Percentiles rank a stretch among this genome's conserved stretches.
Conservation (phyloP, 2,329 filamentous ascomycete species). For the Penicillium sp. region DNA sequence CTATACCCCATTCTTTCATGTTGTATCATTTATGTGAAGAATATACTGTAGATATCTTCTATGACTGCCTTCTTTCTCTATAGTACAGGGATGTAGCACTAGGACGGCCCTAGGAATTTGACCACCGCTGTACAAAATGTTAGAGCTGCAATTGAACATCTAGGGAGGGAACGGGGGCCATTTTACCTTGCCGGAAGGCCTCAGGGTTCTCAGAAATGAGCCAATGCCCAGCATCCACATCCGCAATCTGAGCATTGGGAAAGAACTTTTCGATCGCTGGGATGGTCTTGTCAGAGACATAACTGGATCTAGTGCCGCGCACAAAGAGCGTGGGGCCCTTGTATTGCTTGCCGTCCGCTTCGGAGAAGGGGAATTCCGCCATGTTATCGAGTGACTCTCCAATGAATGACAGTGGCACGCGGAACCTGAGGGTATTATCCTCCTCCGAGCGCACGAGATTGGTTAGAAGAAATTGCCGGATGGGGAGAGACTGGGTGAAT, state of each 20-base stretch:
- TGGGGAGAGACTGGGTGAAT: conserved; percentile 59
- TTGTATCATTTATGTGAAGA: neutral
- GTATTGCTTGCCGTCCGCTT: conserved; percentile 69
- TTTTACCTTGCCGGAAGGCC: conserved; percentile 42
- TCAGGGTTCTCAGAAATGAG: conserved; percentile 49
- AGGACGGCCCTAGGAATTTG: conserved; percentile 33
- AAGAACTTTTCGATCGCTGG: conserved; percentile 47
- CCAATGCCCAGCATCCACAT: conserved; percentile 49
- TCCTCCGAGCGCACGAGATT: conserved; percentile 67
- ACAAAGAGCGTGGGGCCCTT: conserved; percentile 80
- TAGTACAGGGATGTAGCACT: neutral
- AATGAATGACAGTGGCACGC: conserved; percentile 75
- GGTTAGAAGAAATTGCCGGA: conserved; percentile 89
- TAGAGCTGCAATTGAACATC: conserved; percentile 1
- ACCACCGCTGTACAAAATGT: conserved; percentile 33
- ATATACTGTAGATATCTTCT: neutral
- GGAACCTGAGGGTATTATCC: conserved; percentile 66
- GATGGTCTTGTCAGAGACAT: conserved; percentile 44
- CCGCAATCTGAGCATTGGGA: conserved; percentile 42
- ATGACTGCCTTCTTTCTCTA: neutral
- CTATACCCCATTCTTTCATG: neutral
- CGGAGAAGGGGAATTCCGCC: conserved; percentile 84
- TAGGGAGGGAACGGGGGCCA: neutral
- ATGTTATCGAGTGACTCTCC: conserved; percentile 69
- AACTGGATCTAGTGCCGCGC: conserved; percentile 43